These are phyloP conservation scores for Sclerotinia sclerotiorum DNA, from an alignment of 2,329 filamentous ascomycete species.

Conservation along the genomic window DNA sequence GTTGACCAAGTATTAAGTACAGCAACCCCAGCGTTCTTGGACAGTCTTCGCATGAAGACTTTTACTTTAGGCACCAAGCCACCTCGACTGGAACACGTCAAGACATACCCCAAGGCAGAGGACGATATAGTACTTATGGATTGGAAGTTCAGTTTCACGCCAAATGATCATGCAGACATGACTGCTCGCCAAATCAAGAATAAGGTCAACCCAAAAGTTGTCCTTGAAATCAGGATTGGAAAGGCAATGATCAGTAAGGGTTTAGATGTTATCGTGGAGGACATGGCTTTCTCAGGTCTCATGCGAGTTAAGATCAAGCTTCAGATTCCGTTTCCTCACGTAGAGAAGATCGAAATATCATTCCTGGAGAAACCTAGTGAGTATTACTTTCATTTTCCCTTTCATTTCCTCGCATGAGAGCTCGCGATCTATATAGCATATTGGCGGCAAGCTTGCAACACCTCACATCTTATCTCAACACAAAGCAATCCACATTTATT, in stretches of 20 bases:
- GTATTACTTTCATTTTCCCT: constrained; percentile 22
- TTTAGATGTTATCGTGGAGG: constrained; percentile 94
- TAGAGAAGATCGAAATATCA: constrained; percentile 92
- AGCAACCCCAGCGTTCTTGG: constrained; percentile 86
- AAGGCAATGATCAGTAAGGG: constrained; percentile 98
- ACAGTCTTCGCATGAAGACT: constrained; percentile 88
- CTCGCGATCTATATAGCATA: not conserved
- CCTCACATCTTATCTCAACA: not conserved
- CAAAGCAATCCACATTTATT: not conserved
- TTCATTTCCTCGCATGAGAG: too few relatives aligned
- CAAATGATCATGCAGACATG: constrained; percentile 90
- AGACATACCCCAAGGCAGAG: constrained; percentile 93
- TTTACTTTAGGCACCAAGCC: constrained; percentile 95
- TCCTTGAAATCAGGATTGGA: constrained; percentile 89
- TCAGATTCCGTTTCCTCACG: constrained; percentile 91
- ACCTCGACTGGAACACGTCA: constrained; percentile 94
- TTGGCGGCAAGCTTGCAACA: not conserved
- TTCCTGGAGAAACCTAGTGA: constrained; percentile 75
- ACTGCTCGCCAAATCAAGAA: constrained; percentile 86
- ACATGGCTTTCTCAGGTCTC: constrained; percentile 92
- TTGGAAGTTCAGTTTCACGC: constrained; percentile 99
- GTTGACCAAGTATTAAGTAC: constrained; percentile 96
- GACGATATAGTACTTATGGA: constrained; percentile 98
- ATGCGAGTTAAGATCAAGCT: constrained; percentile 99
- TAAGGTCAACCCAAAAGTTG: constrained; percentile 95